These are phyloP conservation scores for Rhinocladiella similis DNA, from an alignment of 2,329 filamentous ascomycete genomes.

Conservation along the genomic window DNA sequence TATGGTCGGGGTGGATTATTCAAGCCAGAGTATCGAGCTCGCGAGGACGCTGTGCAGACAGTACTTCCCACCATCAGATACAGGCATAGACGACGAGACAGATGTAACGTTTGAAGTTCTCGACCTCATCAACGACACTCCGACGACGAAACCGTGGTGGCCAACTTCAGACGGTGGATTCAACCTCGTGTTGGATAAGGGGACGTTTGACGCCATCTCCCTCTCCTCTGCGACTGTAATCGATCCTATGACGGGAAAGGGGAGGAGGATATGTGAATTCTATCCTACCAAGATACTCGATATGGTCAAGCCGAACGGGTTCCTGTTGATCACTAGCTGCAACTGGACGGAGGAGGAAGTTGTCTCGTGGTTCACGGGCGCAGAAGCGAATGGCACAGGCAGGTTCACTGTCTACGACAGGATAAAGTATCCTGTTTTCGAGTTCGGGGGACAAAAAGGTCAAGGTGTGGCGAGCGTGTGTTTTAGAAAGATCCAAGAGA, in stretches of 20 bases:
- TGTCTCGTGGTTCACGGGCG: slow-evolving; percentile 70
- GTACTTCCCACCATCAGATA: slow-evolving; percentile 32
- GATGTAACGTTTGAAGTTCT: slow-evolving; percentile 51
- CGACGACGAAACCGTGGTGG: slow-evolving; percentile 38
- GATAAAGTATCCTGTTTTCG: slow-evolving; percentile 82
- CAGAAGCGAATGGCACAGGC: slow-evolving; percentile 31
- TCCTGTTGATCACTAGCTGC: slow-evolving; percentile 88
- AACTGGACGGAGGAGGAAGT: slow-evolving; percentile 97
- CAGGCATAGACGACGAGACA: slow-evolving; percentile 54
- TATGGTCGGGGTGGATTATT: slow-evolving; percentile 90
- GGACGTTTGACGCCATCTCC: slow-evolving; percentile 93
- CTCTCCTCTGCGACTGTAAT: slow-evolving; percentile 48
- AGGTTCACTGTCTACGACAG: slow-evolving; percentile 62
- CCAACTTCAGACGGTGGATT: slow-evolving; percentile 58
- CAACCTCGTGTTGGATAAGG: slow-evolving; percentile 95
- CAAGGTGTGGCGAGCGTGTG: slow-evolving; percentile 87
- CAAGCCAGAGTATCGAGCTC: slow-evolving; percentile 68
- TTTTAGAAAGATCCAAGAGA: slow-evolving; percentile 57
- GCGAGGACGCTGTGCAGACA: slow-evolving; percentile 62
- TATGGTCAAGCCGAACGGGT: slow-evolving; percentile 69
- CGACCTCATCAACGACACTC: slow-evolving; percentile 34
- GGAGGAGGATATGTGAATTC: slow-evolving; percentile 65
- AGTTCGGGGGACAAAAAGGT: slow-evolving; percentile 84
- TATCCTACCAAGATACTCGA: slow-evolving; percentile 70
- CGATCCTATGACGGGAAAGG: slow-evolving; percentile 30